phyloP scores from a whole-genome alignment of 345 rosid genomes.

The Syzygium aromaticum region DNA sequence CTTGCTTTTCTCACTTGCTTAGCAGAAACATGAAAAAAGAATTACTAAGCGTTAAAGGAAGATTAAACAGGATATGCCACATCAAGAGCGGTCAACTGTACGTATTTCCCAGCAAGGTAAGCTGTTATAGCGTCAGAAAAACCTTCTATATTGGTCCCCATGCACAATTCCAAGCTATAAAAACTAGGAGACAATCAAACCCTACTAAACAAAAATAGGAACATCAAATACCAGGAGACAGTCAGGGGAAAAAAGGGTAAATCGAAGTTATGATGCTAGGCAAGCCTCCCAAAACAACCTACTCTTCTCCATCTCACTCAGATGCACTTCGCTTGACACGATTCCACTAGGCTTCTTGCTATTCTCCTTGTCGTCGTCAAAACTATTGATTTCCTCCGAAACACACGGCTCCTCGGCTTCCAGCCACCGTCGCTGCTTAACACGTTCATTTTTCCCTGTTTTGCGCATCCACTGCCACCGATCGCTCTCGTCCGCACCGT shows the following conservation, averaged over 20 bases:
- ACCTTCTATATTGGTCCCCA: neutral
- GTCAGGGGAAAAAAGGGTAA: neutral
- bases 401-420: neutral
- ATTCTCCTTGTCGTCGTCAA: neutral
- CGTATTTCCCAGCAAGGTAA: neutral
- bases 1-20: neutral
- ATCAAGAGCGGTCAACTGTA: neutral
- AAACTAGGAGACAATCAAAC: neutral
- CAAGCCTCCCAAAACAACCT: constrained; percentile 37
- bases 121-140: neutral
- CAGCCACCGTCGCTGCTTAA: neutral
- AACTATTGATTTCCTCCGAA: neutral
- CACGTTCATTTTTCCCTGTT: neutral
- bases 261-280: constrained; percentile 16
- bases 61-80: neutral
- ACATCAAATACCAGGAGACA: neutral
- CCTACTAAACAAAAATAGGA: neutral
- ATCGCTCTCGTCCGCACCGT: neutral
- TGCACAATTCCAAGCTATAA: neutral
- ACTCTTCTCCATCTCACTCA: constrained; percentile 19
- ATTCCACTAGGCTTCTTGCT: neutral
- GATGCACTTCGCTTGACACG: neutral
- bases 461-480: neutral
- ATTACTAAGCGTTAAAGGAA: no score
- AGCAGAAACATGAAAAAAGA: neutral